A percentile compares a stretch with the other conserved stretches of the same genome.
Evolutionary conservation across 169 alveolate species (phyloP).

Genomic region (Cytauxzoon felis): DNA sequence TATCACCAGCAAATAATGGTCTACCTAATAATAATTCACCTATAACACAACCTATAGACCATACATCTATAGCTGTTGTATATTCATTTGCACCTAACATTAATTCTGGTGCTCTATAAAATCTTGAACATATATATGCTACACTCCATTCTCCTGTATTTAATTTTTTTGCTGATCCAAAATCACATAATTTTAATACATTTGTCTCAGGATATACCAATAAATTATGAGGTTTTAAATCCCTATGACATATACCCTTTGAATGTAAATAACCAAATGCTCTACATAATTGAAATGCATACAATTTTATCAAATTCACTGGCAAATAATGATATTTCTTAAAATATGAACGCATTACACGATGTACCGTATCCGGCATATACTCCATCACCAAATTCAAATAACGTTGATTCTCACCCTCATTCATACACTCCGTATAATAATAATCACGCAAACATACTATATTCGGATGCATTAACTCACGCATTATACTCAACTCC

Average conservation of each 20-base stretch:
- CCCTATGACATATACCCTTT: constrained; percentile 95
- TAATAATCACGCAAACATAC: constrained; percentile 87
- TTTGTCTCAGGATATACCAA: constrained; percentile 91
- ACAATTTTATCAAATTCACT: constrained; percentile 84
- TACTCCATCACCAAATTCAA: constrained; percentile 96
- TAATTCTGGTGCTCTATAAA: constrained; percentile 98
- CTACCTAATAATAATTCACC: constrained; percentile 92
- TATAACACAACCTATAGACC: constrained; percentile 96
- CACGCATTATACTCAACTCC: constrained; percentile 92
- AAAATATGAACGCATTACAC: constrained; percentile 86
- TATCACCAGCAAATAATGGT: constrained; percentile 95
- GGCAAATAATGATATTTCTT: constrained; percentile 88
- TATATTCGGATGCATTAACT: constrained; percentile 89
- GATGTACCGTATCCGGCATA: constrained; percentile 93
- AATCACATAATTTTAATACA: constrained; percentile 92
- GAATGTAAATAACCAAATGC: constrained; percentile 94
- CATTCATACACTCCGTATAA: constrained; percentile 71
- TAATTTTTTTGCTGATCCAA: constrained; percentile 96
- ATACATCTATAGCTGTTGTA: constrained; percentile 94
- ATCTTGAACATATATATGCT: constrained; percentile 94
- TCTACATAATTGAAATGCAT: constrained; percentile 91
- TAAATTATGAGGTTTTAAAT: constrained; percentile 98
- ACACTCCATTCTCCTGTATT: constrained; percentile 90
- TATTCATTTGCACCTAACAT: constrained; percentile 97
- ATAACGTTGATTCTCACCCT: constrained; percentile 69